phyloP scores from a whole-genome alignment of 192 early-diverging fungal genomes.

The Rhizoclosmatium globosum region DNA sequence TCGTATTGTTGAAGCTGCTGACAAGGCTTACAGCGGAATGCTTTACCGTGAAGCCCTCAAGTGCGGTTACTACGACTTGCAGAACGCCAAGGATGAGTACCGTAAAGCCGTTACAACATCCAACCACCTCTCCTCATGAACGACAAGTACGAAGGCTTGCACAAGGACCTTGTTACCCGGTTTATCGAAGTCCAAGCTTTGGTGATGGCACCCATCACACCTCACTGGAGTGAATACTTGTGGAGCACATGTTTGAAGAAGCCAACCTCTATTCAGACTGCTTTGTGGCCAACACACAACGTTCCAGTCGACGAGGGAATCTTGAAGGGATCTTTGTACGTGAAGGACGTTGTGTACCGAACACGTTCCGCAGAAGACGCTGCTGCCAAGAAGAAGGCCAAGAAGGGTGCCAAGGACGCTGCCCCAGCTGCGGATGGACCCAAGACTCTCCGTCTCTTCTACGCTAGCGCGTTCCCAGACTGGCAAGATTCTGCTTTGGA shows the following conservation, averaged over 20 bases:
- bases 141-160: conserved; percentile 77
- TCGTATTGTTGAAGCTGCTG: conserved; percentile 70
- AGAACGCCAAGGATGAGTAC: conserved; percentile 87
- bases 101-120: conserved; percentile 71
- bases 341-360: conserved; percentile 75
- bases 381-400: conserved; percentile 79
- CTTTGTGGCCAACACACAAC: conserved; percentile 67
- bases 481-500: conserved; percentile 85
- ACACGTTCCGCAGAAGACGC: conserved; percentile 83
- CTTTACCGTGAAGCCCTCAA: conserved; percentile 93
- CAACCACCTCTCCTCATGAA: conserved; percentile 29
- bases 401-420: conserved; percentile 55
- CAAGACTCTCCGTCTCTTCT: conserved; percentile 80
- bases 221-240: conserved; percentile 94
- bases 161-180: conserved; percentile 80
- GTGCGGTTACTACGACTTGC: conserved; percentile 89
- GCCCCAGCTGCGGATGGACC: conserved; percentile 62
- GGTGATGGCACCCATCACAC: conserved; percentile 85
- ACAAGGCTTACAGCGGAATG: conserved; percentile 78
- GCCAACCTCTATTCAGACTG: conserved; percentile 70
- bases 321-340: conserved; percentile 79
- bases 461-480: conserved; percentile 85
- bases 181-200: conserved; percentile 89
- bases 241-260: conserved; percentile 86
- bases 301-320: conserved; percentile 73